phyloP scores from a whole-genome alignment of 1,284 basidiomycete genomes.

The Phylloporus gajari region DNA sequence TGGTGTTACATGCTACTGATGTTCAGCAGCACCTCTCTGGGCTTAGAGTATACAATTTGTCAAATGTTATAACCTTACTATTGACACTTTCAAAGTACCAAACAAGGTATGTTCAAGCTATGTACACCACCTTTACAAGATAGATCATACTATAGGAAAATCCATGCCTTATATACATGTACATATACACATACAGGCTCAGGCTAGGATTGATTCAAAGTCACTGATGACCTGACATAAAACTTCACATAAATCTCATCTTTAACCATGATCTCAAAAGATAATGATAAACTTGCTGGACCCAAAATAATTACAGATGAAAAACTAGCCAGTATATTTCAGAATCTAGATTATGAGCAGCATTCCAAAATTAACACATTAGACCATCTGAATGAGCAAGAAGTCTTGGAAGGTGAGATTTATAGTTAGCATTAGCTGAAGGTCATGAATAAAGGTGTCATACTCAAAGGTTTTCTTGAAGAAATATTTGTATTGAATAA shows the following conservation, averaged over 20 bases:
- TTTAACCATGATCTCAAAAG: neutral
- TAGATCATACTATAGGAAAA: neutral
- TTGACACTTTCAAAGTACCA: neutral
- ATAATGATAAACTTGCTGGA: neutral
- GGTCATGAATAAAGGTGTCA: neutral
- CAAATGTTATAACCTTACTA: neutral
- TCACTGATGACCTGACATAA: neutral
- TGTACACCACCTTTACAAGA: neutral
- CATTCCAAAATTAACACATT: neutral
- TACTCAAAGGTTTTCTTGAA: neutral
- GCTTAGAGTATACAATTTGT: neutral
- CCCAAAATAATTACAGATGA: neutral
- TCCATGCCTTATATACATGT: neutral
- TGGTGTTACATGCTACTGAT: neutral
- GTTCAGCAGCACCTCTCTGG: neutral
- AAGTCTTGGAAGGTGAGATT: neutral
- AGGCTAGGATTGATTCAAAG: neutral
- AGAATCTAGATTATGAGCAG: neutral
- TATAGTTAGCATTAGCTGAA: slow-evolving; percentile 2
- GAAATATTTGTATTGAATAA: neutral
- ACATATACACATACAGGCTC: neutral
- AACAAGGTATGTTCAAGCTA: neutral
- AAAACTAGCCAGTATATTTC: neutral
- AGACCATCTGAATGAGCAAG: neutral
- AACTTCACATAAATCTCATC: neutral